Evolutionary conservation across 257 asterid genomes (phyloP).

Genomic region (Solanum pinnatisectum): DNA sequence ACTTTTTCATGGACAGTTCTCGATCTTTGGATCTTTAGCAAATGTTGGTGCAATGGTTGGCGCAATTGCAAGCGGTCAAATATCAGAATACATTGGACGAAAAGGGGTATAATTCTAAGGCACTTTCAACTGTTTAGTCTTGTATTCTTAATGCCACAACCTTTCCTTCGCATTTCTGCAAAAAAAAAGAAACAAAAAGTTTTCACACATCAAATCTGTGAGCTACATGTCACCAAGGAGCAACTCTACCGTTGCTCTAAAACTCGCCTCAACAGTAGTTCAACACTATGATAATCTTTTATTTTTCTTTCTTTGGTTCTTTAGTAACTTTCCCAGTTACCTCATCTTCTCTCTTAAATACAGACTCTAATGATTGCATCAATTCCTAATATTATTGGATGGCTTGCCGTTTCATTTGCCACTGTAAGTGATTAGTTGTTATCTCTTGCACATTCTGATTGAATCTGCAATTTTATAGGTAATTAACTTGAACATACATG

Average conservation of each 20-base stretch:
- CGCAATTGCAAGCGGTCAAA: conserved; percentile 86
- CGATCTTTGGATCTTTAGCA: conserved; percentile 81
- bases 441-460: neutral
- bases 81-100: conserved; percentile 75
- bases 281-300: neutral
- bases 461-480: neutral
- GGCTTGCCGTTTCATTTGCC: conserved; percentile 87
- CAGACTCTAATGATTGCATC: conserved; percentile 88
- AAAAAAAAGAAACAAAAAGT: neutral
- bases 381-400: conserved; percentile 78
- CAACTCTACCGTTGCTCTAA: neutral
- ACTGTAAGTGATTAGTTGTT: conserved; percentile 32
- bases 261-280: neutral
- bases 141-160: neutral
- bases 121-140: neutral
- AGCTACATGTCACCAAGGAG: neutral
- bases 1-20: conserved; percentile 37
- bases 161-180: neutral
- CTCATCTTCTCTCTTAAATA: conserved; percentile 15
- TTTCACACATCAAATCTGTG: neutral
- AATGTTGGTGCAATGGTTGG: conserved; percentile 96
- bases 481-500: neutral
- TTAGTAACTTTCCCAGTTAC: neutral
- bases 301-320: neutral
- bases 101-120: conserved; percentile 57